Evolutionary conservation across 306 rosid species (phyloP).

Genomic region (Corylus avellana): DNA sequence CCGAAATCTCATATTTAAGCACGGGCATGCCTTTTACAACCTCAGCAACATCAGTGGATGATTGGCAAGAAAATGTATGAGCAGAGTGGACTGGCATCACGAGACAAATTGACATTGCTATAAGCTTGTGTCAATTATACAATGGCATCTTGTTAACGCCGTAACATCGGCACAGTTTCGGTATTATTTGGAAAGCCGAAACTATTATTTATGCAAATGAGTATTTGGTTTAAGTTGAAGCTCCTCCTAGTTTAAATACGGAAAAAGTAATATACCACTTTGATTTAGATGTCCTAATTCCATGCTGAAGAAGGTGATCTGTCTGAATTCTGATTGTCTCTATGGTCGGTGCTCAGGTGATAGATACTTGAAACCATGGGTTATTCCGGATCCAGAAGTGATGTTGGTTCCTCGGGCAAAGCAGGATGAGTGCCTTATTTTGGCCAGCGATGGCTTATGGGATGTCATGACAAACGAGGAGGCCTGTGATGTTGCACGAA

Average conservation of each 20-base stretch:
- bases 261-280: not conserved
- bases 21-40: not conserved
- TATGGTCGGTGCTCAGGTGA: conserved; percentile 51
- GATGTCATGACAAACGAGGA: conserved; percentile 82
- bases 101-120: not conserved
- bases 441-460: conserved; percentile 88
- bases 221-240: not conserved
- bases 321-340: not conserved
- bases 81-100: not conserved
- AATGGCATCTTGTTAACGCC: not conserved
- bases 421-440: conserved; percentile 70
- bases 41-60: not conserved
- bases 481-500: conserved; percentile 77
- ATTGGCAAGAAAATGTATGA: not conserved
- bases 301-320: not conserved
- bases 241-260: not conserved
- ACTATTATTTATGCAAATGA: too few relatives aligned
- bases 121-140: not conserved
- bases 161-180: not conserved
- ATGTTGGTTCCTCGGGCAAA: conserved; percentile 49
- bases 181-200: too few relatives aligned
- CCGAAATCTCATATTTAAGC: not conserved
- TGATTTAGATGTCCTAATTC: not conserved
- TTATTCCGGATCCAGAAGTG: conserved; percentile 80
- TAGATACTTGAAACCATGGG: conserved; percentile 73